Percentiles rank a stretch among this genome's conserved stretches.
Evolutionary conservation across 2,329 filamentous ascomycete species (phyloP).

Genomic region (Fusarium nisikadoi): DNA sequence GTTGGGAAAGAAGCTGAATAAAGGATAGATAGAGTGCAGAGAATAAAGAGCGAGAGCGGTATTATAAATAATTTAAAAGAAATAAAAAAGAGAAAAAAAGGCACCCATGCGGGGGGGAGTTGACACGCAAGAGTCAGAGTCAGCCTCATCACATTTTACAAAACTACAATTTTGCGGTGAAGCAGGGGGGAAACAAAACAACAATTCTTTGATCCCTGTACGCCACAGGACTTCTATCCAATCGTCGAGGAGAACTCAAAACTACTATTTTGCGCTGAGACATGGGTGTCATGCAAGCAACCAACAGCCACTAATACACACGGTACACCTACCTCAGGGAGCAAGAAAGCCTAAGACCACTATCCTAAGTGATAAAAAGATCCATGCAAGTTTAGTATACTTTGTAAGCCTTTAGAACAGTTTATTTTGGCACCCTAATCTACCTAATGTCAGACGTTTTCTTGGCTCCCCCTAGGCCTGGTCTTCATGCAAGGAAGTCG

Average conservation of each 20-base stretch:
- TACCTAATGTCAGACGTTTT: background rate
- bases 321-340: background rate
- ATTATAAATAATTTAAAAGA: background rate
- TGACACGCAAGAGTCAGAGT: background rate
- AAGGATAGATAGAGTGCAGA: background rate
- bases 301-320: background rate
- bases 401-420: fast-evolving
- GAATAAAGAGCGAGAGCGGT: background rate
- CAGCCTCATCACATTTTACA: background rate
- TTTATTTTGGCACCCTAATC: background rate
- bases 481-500: background rate
- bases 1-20: fast-evolving
- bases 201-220: background rate
- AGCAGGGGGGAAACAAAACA: background rate
- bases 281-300: background rate
- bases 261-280: background rate
- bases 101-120: too few species aligned
- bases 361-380: fast-evolving
- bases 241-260: background rate
- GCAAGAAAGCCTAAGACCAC: background rate
- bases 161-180: constrained; percentile 4
- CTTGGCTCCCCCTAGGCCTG: fast-evolving
- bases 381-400: fast-evolving
- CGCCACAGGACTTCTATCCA: background rate
- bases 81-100: background rate